These are phyloP conservation scores for Kwoniella europaea DNA, from an alignment of 768 basidiomycete genomes.

Conservation along the genomic window DNA sequence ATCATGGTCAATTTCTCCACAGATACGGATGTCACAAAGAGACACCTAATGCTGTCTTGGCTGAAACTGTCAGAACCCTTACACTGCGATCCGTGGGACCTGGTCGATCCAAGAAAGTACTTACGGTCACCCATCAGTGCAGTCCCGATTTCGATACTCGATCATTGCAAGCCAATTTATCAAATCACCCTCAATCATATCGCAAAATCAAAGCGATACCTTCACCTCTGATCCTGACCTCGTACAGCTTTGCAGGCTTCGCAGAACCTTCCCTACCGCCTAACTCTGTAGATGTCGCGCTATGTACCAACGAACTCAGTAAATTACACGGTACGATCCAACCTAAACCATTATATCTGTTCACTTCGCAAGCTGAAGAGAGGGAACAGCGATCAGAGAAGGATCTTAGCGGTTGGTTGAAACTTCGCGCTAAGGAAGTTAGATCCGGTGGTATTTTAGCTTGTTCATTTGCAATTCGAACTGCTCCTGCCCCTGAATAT, in stretches of 20 bases:
- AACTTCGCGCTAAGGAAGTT: conserved; percentile 29
- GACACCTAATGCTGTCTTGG: conserved; percentile 20
- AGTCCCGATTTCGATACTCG: conserved; percentile 28
- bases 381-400: conserved; percentile 28
- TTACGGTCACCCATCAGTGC: conserved; percentile 36
- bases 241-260: conserved; percentile 32
- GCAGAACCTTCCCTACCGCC: conserved; percentile 28
- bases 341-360: conserved; percentile 4
- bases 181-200: conserved; percentile 21
- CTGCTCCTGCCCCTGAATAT: not conserved
- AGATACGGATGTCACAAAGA: conserved; percentile 36
- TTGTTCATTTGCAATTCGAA: conserved; percentile 28
- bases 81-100: conserved; percentile 2
- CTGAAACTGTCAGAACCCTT: conserved; percentile 14
- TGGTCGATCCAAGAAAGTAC: conserved; percentile 4
- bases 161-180: conserved; percentile 23
- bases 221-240: conserved; percentile 20
- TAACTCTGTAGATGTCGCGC: conserved; percentile 27
- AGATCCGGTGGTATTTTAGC: conserved; percentile 32
- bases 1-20: not conserved
- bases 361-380: conserved; percentile 23
- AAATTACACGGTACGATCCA: conserved; percentile 20
- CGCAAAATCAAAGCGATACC: conserved; percentile 20
- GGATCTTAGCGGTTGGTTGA: conserved; percentile 33
- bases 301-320: conserved; percentile 29